A percentile compares a stretch with the other conserved stretches of the same genome.
Conservation (phyloP, 495 filamentous ascomycete genomes). For the Bombardia bombarda region DNA sequence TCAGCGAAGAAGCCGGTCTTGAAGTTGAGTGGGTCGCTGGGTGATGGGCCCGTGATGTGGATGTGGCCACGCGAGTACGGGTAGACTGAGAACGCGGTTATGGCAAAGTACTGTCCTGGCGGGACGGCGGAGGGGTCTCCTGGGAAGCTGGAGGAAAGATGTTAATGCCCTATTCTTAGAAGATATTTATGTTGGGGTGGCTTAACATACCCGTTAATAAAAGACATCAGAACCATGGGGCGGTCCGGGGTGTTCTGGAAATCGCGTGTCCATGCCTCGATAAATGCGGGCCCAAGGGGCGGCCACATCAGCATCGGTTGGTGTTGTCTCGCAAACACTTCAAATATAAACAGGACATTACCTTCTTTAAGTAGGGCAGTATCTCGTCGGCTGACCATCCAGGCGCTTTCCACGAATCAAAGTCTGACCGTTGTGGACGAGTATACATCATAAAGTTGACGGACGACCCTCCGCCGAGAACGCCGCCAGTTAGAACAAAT, state of each 20-base stretch:
- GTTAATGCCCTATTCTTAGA: conserved; percentile 2
- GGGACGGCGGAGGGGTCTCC: neutral
- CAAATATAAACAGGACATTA: conserved; percentile 8
- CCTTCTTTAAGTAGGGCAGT: conserved; percentile 46
- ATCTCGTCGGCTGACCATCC: conserved; percentile 47
- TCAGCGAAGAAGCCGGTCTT: conserved; percentile 37
- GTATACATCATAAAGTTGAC: conserved; percentile 52
- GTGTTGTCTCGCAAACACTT: neutral
- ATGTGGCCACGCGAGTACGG: conserved; percentile 47
- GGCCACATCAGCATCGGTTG: conserved; percentile 25
- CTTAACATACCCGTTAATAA: conserved; percentile 17
- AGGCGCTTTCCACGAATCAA: conserved; percentile 41
- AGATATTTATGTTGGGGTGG: neutral
- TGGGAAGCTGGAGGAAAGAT: neutral
- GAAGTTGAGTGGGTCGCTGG: conserved; percentile 27
- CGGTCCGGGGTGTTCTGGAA: conserved; percentile 30
- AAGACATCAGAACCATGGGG: conserved; percentile 30
- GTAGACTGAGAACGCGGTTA: conserved; percentile 35
- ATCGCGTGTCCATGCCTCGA: conserved; percentile 35
- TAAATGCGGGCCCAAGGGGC: conserved; percentile 34
- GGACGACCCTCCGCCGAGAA: conserved; percentile 51
- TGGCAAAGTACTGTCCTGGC: neutral
- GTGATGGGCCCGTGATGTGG: conserved; percentile 40
- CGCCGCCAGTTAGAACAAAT: conserved; percentile 45
- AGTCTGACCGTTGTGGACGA: conserved; percentile 34